Evolutionary conservation across 345 rosid genomes (phyloP).

Genomic region (Melaleuca quinquenervia): DNA sequence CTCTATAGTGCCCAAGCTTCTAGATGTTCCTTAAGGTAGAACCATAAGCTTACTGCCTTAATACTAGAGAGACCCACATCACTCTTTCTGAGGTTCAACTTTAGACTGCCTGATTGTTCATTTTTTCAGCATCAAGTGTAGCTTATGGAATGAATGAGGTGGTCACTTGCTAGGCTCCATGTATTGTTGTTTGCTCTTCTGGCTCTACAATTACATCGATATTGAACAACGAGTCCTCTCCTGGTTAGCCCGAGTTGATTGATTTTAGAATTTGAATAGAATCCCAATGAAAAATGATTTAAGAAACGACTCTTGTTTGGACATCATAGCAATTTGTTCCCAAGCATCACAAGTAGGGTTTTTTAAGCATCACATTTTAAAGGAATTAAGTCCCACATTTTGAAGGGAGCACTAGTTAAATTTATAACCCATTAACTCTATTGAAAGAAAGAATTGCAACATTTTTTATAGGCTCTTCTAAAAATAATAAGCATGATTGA

Average conservation of each 20-base stretch:
- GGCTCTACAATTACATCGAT: neutral
- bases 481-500: neutral
- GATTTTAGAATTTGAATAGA: neutral
- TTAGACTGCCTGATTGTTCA: neutral
- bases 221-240: neutral
- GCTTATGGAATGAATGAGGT: neutral
- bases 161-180: neutral
- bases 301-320: neutral
- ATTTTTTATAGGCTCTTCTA: neutral
- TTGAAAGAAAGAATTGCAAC: neutral
- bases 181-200: neutral
- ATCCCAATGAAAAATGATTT: neutral
- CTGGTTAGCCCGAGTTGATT: neutral
- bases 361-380: neutral
- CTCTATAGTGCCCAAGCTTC: neutral
- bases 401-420: neutral
- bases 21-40: neutral
- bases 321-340: neutral
- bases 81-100: neutral
- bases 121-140: neutral
- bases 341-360: neutral
- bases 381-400: neutral
- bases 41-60: neutral
- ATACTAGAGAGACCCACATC: neutral
- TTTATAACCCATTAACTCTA: neutral